Percentiles rank a stretch among this genome's conserved stretches.
Evolutionary conservation across 495 filamentous ascomycete species (phyloP).

Genomic region (Aspergillus cristatus): DNA sequence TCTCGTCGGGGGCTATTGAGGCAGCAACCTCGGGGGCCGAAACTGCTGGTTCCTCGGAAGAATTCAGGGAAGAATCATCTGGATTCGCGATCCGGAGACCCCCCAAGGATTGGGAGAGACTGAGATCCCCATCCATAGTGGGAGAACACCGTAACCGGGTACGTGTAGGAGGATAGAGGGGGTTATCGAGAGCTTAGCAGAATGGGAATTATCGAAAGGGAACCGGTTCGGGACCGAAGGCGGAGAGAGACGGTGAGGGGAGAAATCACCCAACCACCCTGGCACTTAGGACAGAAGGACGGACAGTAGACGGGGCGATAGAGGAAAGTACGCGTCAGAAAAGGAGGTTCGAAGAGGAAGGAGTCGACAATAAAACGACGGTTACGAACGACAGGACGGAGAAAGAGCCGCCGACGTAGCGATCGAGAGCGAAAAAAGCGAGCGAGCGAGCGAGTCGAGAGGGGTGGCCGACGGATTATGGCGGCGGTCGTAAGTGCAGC

Average conservation of each 20-base stretch:
- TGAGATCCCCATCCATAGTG: constrained; percentile 85
- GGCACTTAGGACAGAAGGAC: constrained; percentile 1
- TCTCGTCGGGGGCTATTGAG: constrained; percentile 14
- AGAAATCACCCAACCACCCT: background rate
- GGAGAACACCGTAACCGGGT: constrained; percentile 1
- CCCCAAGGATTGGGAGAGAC: constrained; percentile 84
- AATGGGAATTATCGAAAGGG: background rate
- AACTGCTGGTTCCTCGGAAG: constrained; percentile 35
- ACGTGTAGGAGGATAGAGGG: background rate
- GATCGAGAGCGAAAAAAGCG: constrained; percentile 9
- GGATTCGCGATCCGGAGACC: constrained; percentile 97
- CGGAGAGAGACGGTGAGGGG: background rate
- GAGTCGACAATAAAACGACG: background rate
- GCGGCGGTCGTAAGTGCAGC: constrained; percentile 25
- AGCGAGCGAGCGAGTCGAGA: constrained; percentile 4
- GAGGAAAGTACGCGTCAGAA: too few species aligned
- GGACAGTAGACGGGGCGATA: background rate
- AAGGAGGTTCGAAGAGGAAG: background rate
- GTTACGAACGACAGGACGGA: background rate
- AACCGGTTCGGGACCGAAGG: background rate
- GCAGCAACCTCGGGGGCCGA: constrained; percentile 13
- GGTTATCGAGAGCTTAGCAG: too few species aligned
- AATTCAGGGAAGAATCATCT: constrained; percentile 62
- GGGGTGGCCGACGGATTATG: constrained; percentile 22
- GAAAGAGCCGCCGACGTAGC: constrained; percentile 3